Evolutionary conservation across 345 rosid species (phyloP).

Genomic region (Eucalyptus melliodora): DNA sequence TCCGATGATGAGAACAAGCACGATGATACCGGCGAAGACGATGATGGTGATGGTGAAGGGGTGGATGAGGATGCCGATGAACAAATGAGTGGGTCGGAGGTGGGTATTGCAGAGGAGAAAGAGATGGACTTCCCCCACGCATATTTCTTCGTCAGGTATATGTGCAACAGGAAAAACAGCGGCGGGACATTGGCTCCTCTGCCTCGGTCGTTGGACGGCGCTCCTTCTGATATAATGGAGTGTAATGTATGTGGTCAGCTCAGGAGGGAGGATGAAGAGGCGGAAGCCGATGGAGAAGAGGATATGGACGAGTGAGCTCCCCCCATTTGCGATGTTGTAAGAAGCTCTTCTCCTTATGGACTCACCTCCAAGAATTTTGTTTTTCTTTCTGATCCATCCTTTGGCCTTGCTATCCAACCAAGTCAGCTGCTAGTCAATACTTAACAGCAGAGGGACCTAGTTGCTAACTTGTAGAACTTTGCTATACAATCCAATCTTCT

Average conservation of each 20-base stretch:
- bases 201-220: too few relatives aligned
- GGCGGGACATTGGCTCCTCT: too few relatives aligned
- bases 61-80: constrained; percentile 31
- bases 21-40: constrained; percentile 11
- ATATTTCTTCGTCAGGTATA: constrained; percentile 15
- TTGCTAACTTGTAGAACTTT: not conserved
- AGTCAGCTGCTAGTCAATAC: not conserved
- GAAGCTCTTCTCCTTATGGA: too few relatives aligned
- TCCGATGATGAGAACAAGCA: constrained; percentile 39
- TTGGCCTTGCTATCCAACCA: not conserved
- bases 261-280: too few relatives aligned
- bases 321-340: too few relatives aligned
- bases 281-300: too few relatives aligned
- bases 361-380: too few relatives aligned
- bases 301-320: too few relatives aligned
- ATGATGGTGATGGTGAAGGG: constrained; percentile 1
- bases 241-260: too few relatives aligned
- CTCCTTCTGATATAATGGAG: too few relatives aligned
- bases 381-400: not conserved
- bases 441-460: not conserved
- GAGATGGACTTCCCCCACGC: constrained; percentile 61
- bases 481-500: not conserved
- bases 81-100: constrained; percentile 14
- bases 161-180: too few relatives aligned
- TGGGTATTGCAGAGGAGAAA: constrained; percentile 1